Evolutionary conservation across 352 stramenopile genomes (phyloP).

Genomic region (Pythium dissotocum): DNA sequence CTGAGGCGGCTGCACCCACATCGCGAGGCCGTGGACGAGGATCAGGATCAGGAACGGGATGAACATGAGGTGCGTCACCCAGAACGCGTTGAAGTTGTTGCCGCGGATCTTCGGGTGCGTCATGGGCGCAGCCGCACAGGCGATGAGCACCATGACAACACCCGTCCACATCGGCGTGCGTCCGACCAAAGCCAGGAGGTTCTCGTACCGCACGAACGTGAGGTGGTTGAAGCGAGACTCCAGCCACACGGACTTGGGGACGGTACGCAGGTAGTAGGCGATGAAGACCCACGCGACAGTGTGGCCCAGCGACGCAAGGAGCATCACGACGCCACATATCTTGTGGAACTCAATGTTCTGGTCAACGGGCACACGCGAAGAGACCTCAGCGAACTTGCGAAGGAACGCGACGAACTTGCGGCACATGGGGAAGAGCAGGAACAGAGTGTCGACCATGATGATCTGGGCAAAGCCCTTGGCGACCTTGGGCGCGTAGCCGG

Average conservation of each 20-base stretch:
- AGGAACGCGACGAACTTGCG: slow-evolving; percentile 65
- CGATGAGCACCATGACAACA: slow-evolving; percentile 57
- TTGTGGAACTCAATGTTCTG: slow-evolving; percentile 80
- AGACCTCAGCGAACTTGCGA: slow-evolving; percentile 35
- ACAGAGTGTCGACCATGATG: slow-evolving; percentile 72
- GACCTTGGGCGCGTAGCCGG: slow-evolving; percentile 60
- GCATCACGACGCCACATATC: slow-evolving; percentile 60
- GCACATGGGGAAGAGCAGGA: slow-evolving; percentile 75
- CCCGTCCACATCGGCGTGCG: slow-evolving; percentile 68
- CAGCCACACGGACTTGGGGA: slow-evolving; percentile 38
- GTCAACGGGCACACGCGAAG: slow-evolving; percentile 59
- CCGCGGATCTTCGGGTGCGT: slow-evolving; percentile 50
- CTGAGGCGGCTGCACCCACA: slow-evolving; percentile 12
- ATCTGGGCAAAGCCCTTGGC: slow-evolving; percentile 74
- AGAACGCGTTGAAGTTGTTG: slow-evolving; percentile 38
- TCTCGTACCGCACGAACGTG: slow-evolving; percentile 53
- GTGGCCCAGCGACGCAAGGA: slow-evolving; percentile 60
- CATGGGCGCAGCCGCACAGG: slow-evolving; percentile 44
- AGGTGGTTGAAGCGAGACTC: slow-evolving; percentile 48
- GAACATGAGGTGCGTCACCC: slow-evolving; percentile 17
- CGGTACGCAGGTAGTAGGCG: slow-evolving; percentile 50
- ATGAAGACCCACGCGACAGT: slow-evolving; percentile 55
- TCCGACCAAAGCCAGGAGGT: slow-evolving; percentile 37
- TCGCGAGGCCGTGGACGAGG: slow-evolving; percentile 11
- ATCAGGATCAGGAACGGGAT: slow-evolving; percentile 74